Conservation (phyloP, 164 flowering plant genomes). For the Aristolochia fimbriata region DNA sequence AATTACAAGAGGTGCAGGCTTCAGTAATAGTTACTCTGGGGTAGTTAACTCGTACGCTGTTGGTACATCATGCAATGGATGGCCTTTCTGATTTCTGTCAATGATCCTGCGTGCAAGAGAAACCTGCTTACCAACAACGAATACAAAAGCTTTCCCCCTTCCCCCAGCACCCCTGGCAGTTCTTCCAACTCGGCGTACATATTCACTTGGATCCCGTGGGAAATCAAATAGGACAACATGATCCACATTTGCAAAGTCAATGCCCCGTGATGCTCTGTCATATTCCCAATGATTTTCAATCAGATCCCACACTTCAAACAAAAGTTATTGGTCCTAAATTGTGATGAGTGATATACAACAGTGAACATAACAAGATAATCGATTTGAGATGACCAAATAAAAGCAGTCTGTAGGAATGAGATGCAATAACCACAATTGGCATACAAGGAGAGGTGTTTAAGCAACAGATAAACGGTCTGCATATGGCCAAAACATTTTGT, state of each 20-base stretch:
- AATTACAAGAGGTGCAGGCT: not conserved
- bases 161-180: slow-evolving; percentile 99
- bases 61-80: slow-evolving; percentile 92
- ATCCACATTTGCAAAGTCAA: slow-evolving; percentile 79
- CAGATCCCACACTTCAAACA: too few species aligned
- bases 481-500: not conserved
- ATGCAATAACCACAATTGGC: not conserved
- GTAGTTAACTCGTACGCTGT: slow-evolving; percentile 30
- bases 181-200: slow-evolving; percentile 97
- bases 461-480: not conserved
- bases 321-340: too few species aligned
- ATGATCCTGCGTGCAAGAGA: slow-evolving; percentile 69
- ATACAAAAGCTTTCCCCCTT: slow-evolving; percentile 75
- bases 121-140: slow-evolving; percentile 95
- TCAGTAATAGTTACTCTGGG: not conserved
- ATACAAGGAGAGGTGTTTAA: not conserved
- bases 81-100: slow-evolving; percentile 83
- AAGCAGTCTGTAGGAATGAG: not conserved
- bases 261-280: slow-evolving; percentile 90
- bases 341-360: too few species aligned
- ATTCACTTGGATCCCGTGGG: slow-evolving; percentile 97
- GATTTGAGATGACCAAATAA: not conserved
- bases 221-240: slow-evolving; percentile 94
- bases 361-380: not conserved
- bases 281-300: too few species aligned